phyloP scores from a whole-genome alignment of 106 monocot species.

The Acanthochlamys bracteata region DNA sequence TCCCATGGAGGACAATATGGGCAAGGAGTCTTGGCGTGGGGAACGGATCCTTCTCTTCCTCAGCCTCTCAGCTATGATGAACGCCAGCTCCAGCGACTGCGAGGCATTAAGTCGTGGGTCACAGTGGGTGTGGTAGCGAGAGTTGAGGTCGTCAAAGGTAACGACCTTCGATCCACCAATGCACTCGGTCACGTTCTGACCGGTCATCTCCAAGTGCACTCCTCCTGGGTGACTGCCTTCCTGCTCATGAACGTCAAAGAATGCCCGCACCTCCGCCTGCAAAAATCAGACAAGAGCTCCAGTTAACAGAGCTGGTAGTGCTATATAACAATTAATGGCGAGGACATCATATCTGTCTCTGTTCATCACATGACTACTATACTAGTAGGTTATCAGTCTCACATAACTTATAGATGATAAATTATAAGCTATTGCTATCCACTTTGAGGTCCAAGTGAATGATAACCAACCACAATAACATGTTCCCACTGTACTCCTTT shows the following conservation, averaged over 20 bases:
- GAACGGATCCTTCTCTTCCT: constrained; percentile 46
- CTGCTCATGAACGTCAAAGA: constrained; percentile 53
- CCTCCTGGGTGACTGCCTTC: constrained; percentile 51
- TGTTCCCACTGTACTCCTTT: neutral
- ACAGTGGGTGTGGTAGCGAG: constrained; percentile 55
- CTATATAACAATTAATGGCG: no score
- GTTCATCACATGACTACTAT: no score
- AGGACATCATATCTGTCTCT: no score
- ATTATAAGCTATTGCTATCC: neutral
- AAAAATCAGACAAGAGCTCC: neutral
- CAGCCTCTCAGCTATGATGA: constrained; percentile 63
- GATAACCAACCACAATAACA: neutral
- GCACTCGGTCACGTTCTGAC: constrained; percentile 49
- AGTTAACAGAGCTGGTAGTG: neutral
- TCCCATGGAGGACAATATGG: no score
- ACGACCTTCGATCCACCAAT: constrained; percentile 41
- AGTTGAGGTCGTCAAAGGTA: constrained; percentile 51
- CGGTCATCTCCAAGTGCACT: constrained; percentile 50
- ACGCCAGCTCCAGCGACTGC: constrained; percentile 58
- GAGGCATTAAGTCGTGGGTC: constrained; percentile 66
- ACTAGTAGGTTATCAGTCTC: neutral
- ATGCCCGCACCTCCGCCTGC: constrained; percentile 47
- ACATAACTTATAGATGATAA: neutral
- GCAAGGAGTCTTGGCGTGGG: no score
- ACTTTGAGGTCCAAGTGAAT: neutral